Evolutionary conservation across 2,329 filamentous ascomycete species (phyloP).

Genomic region (Hymenoscyphus infarciens): DNA sequence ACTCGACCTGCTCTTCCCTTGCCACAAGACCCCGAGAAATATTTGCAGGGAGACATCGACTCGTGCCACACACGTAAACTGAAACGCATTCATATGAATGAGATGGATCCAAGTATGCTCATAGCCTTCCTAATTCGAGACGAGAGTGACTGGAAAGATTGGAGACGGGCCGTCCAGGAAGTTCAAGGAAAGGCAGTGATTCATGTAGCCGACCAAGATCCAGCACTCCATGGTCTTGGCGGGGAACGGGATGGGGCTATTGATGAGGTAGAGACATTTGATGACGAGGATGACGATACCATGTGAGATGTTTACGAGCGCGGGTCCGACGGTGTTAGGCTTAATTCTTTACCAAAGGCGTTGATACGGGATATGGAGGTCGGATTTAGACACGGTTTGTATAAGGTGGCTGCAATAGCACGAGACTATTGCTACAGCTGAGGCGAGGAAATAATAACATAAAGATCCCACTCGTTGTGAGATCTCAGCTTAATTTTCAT

Average conservation of each 20-base stretch:
- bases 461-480: neutral
- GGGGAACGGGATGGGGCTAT: conserved; percentile 69
- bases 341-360: neutral
- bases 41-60: conserved; percentile 69
- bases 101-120: conserved; percentile 98
- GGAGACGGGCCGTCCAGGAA: conserved; percentile 72
- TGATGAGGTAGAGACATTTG: conserved; percentile 86
- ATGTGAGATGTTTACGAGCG: conserved; percentile 26
- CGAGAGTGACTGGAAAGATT: conserved; percentile 78
- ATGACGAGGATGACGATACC: conserved; percentile 59
- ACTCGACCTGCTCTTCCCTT: conserved; percentile 74
- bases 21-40: conserved; percentile 51
- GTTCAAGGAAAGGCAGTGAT: conserved; percentile 82
- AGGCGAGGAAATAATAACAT: neutral
- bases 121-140: conserved; percentile 86
- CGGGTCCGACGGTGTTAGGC: conserved; percentile 1
- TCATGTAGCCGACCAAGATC: conserved; percentile 72
- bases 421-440: neutral
- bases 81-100: conserved; percentile 75
- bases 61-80: conserved; percentile 86
- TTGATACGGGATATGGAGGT: conserved; percentile 3
- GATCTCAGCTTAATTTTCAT: neutral
- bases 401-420: conserved; percentile 2
- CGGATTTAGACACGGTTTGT: neutral
- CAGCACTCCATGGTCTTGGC: conserved; percentile 48